These are phyloP conservation scores for Aquilaria agallochum DNA, from an alignment of 441 rosid genomes.

Conservation along the genomic window DNA sequence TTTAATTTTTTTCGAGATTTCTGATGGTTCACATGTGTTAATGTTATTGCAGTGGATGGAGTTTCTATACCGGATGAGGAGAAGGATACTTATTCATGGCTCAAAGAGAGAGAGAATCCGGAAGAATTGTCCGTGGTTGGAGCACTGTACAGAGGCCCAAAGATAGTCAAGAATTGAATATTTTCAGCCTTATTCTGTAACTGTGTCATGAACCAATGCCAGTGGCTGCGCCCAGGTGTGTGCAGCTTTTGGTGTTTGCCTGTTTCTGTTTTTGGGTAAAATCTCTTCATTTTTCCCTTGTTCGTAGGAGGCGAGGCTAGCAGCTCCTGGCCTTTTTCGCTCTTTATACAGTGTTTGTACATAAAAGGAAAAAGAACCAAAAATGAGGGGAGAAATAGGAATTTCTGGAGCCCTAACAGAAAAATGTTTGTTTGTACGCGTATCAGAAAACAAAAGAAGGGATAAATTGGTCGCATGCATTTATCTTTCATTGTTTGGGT, in stretches of 20 bases:
- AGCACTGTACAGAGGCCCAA: slow-evolving; percentile 56
- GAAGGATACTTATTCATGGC: slow-evolving; percentile 60
- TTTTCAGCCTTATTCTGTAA: background rate
- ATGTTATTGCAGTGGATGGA: slow-evolving; percentile 34
- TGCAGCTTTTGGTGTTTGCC: slow-evolving; percentile 13
- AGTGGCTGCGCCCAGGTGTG: slow-evolving; percentile 4
- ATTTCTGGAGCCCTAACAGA: too few species aligned
- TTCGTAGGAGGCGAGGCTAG: slow-evolving; percentile 17
- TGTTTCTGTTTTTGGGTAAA: background rate
- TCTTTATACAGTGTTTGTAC: slow-evolving; percentile 33
- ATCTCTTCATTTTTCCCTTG: background rate
- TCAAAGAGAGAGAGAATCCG: slow-evolving; percentile 61
- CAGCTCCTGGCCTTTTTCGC: slow-evolving; percentile 10
- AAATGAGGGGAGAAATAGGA: background rate
- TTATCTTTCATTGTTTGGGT: too few species aligned
- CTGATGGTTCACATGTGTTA: too few species aligned
- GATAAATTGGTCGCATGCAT: too few species aligned
- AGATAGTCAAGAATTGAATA: slow-evolving; percentile 25
- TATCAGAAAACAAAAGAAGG: too few species aligned
- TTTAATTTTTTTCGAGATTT: background rate
- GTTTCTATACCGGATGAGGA: slow-evolving; percentile 46
- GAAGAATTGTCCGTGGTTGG: slow-evolving; percentile 47
- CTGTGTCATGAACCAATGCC: background rate
- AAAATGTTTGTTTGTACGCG: background rate
- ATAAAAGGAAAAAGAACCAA: slow-evolving; percentile 21